These are phyloP conservation scores for Pelargonium myrrhifolium DNA, from an alignment of 441 rosid genomes.

Conservation along the genomic window DNA sequence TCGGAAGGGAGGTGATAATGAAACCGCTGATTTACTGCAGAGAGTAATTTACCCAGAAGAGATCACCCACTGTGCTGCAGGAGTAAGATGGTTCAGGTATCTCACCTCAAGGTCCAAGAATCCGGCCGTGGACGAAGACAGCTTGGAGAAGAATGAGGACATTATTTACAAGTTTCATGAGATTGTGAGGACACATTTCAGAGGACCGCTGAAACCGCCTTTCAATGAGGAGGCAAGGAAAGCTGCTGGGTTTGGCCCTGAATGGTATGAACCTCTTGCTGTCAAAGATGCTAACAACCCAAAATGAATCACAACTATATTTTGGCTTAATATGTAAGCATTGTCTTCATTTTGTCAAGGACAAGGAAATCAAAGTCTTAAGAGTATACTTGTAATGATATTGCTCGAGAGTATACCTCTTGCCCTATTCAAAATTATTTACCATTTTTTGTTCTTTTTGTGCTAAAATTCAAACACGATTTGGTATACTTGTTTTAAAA, in stretches of 20 bases:
- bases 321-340: too few relatives aligned
- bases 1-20: slow-evolving; percentile 66
- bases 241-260: slow-evolving; percentile 87
- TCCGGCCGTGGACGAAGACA: slow-evolving; percentile 12
- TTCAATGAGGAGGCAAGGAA: slow-evolving; percentile 61
- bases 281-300: slow-evolving; percentile 33
- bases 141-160: slow-evolving; percentile 31
- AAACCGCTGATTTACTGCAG: slow-evolving; percentile 70
- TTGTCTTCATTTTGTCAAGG: too few relatives aligned
- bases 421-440: too few relatives aligned
- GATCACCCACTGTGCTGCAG: slow-evolving; percentile 68
- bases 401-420: too few relatives aligned
- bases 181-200: slow-evolving; percentile 55
- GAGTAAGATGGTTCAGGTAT: slow-evolving; percentile 60
- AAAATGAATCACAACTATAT: neutral
- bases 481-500: too few relatives aligned
- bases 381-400: too few relatives aligned
- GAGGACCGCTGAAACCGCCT: slow-evolving; percentile 90
- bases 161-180: slow-evolving; percentile 60
- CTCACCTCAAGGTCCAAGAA: slow-evolving; percentile 32
- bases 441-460: too few relatives aligned
- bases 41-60: slow-evolving; percentile 73
- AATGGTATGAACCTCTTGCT: slow-evolving; percentile 84
- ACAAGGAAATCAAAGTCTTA: too few relatives aligned
- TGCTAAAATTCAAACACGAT: too few relatives aligned